These are phyloP conservation scores for Aspergillus wentii DNA, from an alignment of 495 filamentous ascomycete species.

Conservation along the genomic window DNA sequence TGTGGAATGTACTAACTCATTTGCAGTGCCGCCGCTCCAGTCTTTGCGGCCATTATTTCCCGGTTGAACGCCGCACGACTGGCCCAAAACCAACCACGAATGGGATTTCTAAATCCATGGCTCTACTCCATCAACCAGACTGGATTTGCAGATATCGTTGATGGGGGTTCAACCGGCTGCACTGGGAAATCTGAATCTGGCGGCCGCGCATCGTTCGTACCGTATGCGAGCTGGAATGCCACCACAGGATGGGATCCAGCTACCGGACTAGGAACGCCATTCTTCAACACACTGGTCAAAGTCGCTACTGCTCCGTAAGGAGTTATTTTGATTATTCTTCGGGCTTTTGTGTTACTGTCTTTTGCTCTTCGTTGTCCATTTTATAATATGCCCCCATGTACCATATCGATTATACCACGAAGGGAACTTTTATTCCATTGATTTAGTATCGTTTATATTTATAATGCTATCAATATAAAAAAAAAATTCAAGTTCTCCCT, in stretches of 20 bases:
- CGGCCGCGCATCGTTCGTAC: slow-evolving; percentile 27
- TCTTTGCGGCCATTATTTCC: slow-evolving; percentile 50
- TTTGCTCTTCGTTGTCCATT: no score
- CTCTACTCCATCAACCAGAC: slow-evolving; percentile 44
- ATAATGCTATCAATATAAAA: no score
- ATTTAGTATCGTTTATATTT: no score
- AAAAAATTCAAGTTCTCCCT: no score
- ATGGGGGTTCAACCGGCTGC: slow-evolving; percentile 52
- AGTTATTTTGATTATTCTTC: no score
- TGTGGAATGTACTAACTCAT: slow-evolving; percentile 6
- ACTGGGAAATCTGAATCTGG: slow-evolving; percentile 22
- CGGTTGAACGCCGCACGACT: slow-evolving; percentile 56
- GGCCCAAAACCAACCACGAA: slow-evolving; percentile 33
- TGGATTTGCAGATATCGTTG: slow-evolving; percentile 54
- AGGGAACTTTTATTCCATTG: no score
- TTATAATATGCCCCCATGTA: no score
- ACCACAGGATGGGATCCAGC: slow-evolving; percentile 46
- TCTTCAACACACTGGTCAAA: slow-evolving; percentile 19
- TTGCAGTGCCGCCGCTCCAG: slow-evolving; percentile 44
- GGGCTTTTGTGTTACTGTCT: no score
- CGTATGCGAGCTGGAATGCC: slow-evolving; percentile 58
- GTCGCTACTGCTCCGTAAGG: no score
- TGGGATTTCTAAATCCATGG: slow-evolving; percentile 65
- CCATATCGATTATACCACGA: no score
- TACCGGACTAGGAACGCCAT: slow-evolving; percentile 29